These are phyloP conservation scores for Pseudevernia furfuracea DNA, from an alignment of 495 filamentous ascomycete genomes.

Conservation along the genomic window DNA sequence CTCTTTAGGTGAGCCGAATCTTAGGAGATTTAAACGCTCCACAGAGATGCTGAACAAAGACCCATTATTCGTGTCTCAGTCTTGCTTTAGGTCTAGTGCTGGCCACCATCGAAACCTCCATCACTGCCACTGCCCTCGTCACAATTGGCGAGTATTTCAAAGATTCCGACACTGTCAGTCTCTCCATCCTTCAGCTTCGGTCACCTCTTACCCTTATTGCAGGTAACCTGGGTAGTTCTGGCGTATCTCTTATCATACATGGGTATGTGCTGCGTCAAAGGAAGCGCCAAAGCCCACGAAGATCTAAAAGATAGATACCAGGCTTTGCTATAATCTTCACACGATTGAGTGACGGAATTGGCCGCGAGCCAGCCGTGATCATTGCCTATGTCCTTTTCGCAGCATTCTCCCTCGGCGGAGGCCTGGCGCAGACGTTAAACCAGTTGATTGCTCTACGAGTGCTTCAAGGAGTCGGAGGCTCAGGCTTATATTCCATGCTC, in stretches of 20 bases:
- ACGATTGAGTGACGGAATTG: slow-evolving; percentile 46
- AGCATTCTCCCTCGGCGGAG: slow-evolving; percentile 48
- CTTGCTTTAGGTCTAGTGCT: slow-evolving; percentile 15
- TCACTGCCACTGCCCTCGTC: slow-evolving; percentile 17
- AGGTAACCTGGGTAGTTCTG: too few species aligned
- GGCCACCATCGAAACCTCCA: slow-evolving; percentile 16
- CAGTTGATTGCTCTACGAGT: slow-evolving; percentile 40
- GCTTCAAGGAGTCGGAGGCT: slow-evolving; percentile 39
- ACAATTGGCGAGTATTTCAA: slow-evolving; percentile 16
- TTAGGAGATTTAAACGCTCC: not conserved
- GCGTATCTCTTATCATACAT: too few species aligned
- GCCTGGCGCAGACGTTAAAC: slow-evolving; percentile 36
- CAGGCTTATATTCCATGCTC: slow-evolving; percentile 44
- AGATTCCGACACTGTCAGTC: slow-evolving; percentile 11
- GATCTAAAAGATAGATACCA: not conserved
- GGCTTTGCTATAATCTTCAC: slow-evolving; percentile 37
- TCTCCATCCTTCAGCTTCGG: not conserved
- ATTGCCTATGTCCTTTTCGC: slow-evolving; percentile 45
- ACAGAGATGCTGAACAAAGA: not conserved
- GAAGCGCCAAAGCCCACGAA: not conserved
- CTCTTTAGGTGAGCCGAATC: slow-evolving; percentile 2
- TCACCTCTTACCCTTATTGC: slow-evolving; percentile 5
- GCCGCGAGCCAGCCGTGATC: slow-evolving; percentile 42
- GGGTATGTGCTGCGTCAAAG: slow-evolving; percentile 10
- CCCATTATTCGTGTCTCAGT: not conserved